Evolutionary conservation across 192 early-diverging fungal genomes (phyloP).

Genomic region (Coemansia sp.): DNA sequence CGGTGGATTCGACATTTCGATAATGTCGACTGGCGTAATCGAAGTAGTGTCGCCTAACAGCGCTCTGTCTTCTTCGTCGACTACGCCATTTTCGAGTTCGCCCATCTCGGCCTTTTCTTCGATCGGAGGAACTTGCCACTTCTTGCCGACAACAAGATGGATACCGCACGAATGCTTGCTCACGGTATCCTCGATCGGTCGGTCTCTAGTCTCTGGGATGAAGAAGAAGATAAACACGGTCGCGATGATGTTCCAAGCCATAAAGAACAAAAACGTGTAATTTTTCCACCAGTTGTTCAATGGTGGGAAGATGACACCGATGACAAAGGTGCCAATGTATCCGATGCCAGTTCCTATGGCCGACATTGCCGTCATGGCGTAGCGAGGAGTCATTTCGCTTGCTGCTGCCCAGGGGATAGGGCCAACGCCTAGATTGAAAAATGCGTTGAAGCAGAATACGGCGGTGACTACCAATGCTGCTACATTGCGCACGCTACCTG

Average conservation of each 20-base stretch:
- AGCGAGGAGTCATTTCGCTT: slow-evolving; percentile 77
- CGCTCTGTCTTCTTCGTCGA: slow-evolving; percentile 4
- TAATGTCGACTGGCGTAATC: not conserved
- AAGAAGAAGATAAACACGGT: slow-evolving; percentile 65
- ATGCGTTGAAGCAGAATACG: slow-evolving; percentile 74
- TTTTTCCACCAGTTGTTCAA: slow-evolving; percentile 56
- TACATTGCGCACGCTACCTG: slow-evolving; percentile 58
- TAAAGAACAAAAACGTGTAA: slow-evolving; percentile 69
- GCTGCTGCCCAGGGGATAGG: slow-evolving; percentile 81
- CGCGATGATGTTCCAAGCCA: slow-evolving; percentile 62
- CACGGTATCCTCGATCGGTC: slow-evolving; percentile 67
- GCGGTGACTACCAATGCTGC: slow-evolving; percentile 59
- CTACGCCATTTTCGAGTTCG: not conserved
- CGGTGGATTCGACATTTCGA: not conserved
- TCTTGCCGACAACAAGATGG: slow-evolving; percentile 44
- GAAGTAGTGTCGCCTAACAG: slow-evolving; percentile 3
- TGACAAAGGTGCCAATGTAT: slow-evolving; percentile 64
- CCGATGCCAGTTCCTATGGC: slow-evolving; percentile 73
- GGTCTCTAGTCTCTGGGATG: slow-evolving; percentile 81
- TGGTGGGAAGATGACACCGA: slow-evolving; percentile 64
- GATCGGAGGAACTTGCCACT: slow-evolving; percentile 34
- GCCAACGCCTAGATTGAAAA: slow-evolving; percentile 78
- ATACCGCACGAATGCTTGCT: slow-evolving; percentile 50
- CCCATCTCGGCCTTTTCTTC: slow-evolving; percentile 22
- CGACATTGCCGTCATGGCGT: slow-evolving; percentile 70